Conservation (phyloP, 805 yeast species). For the Metschnikowia henanensis region DNA sequence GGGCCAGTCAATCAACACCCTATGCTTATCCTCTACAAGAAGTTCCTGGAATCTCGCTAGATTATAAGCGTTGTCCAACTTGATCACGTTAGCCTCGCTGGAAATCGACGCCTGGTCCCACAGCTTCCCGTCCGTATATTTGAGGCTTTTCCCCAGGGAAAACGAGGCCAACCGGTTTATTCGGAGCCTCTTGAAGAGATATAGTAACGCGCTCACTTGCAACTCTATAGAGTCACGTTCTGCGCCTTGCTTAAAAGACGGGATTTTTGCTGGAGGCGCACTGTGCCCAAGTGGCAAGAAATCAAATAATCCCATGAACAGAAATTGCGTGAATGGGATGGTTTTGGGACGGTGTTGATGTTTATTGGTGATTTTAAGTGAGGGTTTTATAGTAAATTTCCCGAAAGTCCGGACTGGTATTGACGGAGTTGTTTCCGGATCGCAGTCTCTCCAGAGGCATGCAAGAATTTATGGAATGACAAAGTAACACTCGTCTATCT, state of each 20-base stretch:
- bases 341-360: too few relatives aligned
- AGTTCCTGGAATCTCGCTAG: slow-evolving; percentile 40
- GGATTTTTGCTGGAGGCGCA: neutral
- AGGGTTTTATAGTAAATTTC: too few relatives aligned
- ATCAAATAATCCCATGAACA: slow-evolving; percentile 11
- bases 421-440: too few relatives aligned
- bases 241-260: slow-evolving; percentile 5
- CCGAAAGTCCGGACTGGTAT: too few relatives aligned
- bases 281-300: slow-evolving; percentile 6
- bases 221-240: slow-evolving; percentile 46
- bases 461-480: too few relatives aligned
- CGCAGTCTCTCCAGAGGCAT: too few relatives aligned
- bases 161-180: slow-evolving; percentile 46
- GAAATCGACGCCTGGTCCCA: slow-evolving; percentile 16
- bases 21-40: slow-evolving; percentile 55
- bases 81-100: slow-evolving; percentile 18
- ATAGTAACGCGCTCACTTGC: slow-evolving; percentile 58
- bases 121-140: slow-evolving; percentile 16
- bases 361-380: too few relatives aligned
- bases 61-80: slow-evolving; percentile 59
- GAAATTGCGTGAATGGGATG: too few relatives aligned
- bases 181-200: slow-evolving; percentile 53
- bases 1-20: slow-evolving; percentile 64
- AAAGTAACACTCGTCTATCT: too few relatives aligned
- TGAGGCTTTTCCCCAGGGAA: slow-evolving; percentile 24